Base-by-base conservation (phyloP, 768 basidiomycete species). In the Amanita inopinata region DNA sequence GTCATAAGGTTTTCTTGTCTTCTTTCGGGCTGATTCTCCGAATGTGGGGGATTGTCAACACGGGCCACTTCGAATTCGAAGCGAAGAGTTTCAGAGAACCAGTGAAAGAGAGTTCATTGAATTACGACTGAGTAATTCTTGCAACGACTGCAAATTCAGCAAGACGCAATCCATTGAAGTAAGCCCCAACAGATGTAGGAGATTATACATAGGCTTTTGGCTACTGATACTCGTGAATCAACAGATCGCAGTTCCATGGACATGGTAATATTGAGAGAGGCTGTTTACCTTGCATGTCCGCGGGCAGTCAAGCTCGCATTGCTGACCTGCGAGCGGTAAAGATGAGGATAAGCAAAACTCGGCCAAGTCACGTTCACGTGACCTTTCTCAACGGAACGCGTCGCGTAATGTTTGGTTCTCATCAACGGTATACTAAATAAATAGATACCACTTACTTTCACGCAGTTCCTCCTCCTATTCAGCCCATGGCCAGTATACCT, bases 371-470 rank as follows among this genome's bases (percentile, higher is more conserved):
- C 37, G 45, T 10, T 3, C 45, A 46, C 45, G 45, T 46, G 45
- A 46, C 17, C 7, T 12, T 33, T 20, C 20, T 31, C 24, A 43
- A 33, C 32, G 41, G 27, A 44, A 39, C 45, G 45, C 45, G 45
- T 46, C 45, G 45, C 45, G 45, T 40, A 40, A 46, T 33, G 45
- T 46, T 46, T 46, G 45, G 45, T 38, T 46, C 38, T 5, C 22
- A 38, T 28, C 37, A 30, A 28, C 25, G 14, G 32, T 45, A 32
- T 38, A 9, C 45, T 20, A 20, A 38, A 56, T 56, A 57, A 57
- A 57, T 55, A 56, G 39, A 27, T 32, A 27, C 47, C 45, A 39
- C 37, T 39, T 32, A 22, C 28, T 22, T 28, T 37, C 35, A 34
- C 33, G 24, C 43, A 33, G 34, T 44, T 43, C 38, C 46, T 47